A percentile compares a stretch with the other conserved stretches of the same genome.
Evolutionary conservation across 768 basidiomycete species (phyloP).

Genomic region (Phanerochaete sordida): DNA sequence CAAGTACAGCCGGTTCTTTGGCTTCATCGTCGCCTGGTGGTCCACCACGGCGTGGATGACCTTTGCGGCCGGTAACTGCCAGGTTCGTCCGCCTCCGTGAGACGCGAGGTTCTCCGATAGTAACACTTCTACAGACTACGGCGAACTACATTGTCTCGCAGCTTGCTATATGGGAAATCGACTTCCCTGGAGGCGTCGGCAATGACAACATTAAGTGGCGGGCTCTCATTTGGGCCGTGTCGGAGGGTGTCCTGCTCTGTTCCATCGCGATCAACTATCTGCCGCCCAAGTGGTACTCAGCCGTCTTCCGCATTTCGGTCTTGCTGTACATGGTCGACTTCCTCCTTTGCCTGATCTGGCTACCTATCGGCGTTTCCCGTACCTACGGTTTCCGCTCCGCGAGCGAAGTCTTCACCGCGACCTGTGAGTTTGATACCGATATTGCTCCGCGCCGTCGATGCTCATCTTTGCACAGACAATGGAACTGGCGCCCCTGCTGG

Average conservation of each 20-base stretch:
- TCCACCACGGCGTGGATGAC: conserved; percentile 96
- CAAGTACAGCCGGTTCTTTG: conserved; percentile 82
- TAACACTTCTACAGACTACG: conserved; percentile 50
- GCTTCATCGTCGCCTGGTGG: conserved; percentile 93
- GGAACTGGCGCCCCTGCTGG: conserved; percentile 82
- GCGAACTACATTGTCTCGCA: conserved; percentile 90
- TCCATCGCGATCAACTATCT: conserved; percentile 84
- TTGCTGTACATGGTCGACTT: conserved; percentile 82
- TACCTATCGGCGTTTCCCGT: conserved; percentile 84
- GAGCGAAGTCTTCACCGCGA: conserved; percentile 78
- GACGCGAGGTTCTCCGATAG: not conserved
- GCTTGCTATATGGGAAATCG: conserved; percentile 71
- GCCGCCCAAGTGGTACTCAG: conserved; percentile 70
- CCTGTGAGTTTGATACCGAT: conserved; percentile 47
- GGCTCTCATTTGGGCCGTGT: conserved; percentile 78
- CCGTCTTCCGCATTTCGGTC: conserved; percentile 74
- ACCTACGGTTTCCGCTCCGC: conserved; percentile 89
- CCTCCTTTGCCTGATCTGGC: conserved; percentile 84
- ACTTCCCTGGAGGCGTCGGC: conserved; percentile 77
- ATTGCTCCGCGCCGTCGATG: not conserved
- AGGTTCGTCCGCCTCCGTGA: conserved; percentile 41
- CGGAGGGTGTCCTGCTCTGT: conserved; percentile 67
- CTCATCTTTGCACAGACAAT: conserved; percentile 52
- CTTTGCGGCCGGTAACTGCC: conserved; percentile 84
- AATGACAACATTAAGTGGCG: conserved; percentile 81